Base-by-base conservation (phyloP, 192 early-diverging fungal genomes). In the Umbelopsis sp. region DNA sequence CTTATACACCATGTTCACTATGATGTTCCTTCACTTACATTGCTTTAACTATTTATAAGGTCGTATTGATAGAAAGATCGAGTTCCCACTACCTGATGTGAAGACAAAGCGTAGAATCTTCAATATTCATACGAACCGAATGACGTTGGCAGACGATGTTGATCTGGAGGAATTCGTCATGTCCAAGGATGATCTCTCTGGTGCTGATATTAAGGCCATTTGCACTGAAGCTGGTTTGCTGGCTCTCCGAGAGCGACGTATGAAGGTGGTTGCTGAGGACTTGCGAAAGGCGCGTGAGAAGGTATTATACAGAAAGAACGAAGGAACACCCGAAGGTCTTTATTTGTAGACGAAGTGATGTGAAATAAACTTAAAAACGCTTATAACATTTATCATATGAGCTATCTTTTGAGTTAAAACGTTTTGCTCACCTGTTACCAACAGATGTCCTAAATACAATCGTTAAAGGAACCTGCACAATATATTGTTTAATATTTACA, bases 151-250 rank as follows among this genome's bases (percentile, higher is more conserved):
- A 3, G 93, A 92, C 29, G 97, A 99, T 81, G 97, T 99, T 7
- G 96, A 99, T 77, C 75, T 99, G 77, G 97, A 99, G 70, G 97
- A 99, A 76, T 97, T 98, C 88, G 94, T 99, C 51, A 98, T 97
- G 96, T 93, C 96, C 11, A 99, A 99, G 83, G 98, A 99, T 82
- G 98, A 99, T 77, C 84, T 99, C 47, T 95, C 93, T 62, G 98
- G 98, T 56, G 98, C 98, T 24, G 98, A 99, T 82, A 96, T 99
- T 72, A 99, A 99, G 85, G 98, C 98, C 65, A 94, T 99, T 71
- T 99, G 98, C 84, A 98, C 98, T 7, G 98, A 99, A 78, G 91
- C 98, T n/a, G 98, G 98, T 62, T 84, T 99, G 74, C 80, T 99
- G 70, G 98, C 98, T 24, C 82, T 99, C 66, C 91, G 98, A 50